Evolutionary conservation across 2,329 filamentous ascomycete species (phyloP).

Genomic region (Pseudofabraea citricarpa): DNA sequence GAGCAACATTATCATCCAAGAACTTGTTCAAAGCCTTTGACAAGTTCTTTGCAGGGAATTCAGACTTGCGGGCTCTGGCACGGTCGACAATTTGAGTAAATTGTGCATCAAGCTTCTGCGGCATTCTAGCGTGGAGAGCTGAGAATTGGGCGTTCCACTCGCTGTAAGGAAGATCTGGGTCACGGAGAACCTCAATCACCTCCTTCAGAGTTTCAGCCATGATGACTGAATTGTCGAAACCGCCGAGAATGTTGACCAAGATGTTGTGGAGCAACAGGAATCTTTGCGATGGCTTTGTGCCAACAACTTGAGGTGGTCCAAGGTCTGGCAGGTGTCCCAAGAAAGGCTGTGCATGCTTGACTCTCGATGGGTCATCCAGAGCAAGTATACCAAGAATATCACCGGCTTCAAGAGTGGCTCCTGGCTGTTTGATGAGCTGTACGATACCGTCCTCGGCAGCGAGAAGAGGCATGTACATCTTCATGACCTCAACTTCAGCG

Average conservation of each 20-base stretch:
- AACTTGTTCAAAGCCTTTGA: constrained; percentile 82
- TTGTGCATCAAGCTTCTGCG: constrained; percentile 79
- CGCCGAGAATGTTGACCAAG: constrained; percentile 81
- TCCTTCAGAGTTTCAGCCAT: constrained; percentile 85
- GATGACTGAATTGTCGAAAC: constrained; percentile 96
- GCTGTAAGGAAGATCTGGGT: constrained; percentile 88
- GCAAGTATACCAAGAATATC: constrained; percentile 97
- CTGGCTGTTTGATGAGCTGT: constrained; percentile 98
- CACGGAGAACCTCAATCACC: constrained; percentile 82
- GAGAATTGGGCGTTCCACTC: constrained; percentile 97
- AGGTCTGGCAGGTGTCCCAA: constrained; percentile 83
- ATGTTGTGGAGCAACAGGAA: constrained; percentile 75
- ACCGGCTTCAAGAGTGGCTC: constrained; percentile 93
- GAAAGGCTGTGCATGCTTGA: constrained; percentile 95
- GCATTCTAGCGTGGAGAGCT: constrained; percentile 95
- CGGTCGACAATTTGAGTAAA: constrained; percentile 85
- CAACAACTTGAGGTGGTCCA: constrained; percentile 80
- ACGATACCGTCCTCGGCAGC: constrained; percentile 94
- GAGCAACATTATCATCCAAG: constrained; percentile 76
- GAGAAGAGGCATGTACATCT: constrained; percentile 99
- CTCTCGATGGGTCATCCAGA: constrained; percentile 89
- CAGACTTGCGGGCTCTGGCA: constrained; percentile 68
- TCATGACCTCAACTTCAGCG: constrained; percentile 99
- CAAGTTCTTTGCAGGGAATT: constrained; percentile 90
- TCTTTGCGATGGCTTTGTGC: constrained; percentile 85